phyloP scores from a whole-genome alignment of 1,284 basidiomycete genomes.

The Veloporphyrellus conicus region DNA sequence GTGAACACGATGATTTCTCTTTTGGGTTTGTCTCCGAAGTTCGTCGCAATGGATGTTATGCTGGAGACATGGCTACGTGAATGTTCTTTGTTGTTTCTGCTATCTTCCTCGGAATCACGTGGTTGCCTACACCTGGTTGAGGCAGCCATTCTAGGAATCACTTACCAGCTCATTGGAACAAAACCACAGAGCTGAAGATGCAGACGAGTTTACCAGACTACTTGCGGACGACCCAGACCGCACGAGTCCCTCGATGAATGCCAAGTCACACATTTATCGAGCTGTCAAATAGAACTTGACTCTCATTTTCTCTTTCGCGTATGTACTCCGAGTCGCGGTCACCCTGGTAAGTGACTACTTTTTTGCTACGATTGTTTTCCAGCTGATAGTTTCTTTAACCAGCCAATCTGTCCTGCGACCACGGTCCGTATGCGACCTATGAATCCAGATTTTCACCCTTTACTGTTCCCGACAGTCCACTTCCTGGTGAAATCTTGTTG shows the following conservation, averaged over 20 bases:
- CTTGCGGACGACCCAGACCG: constrained; percentile 33
- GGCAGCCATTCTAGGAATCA: constrained; percentile 51
- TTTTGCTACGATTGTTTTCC: not conserved
- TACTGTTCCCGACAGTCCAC: constrained; percentile 66
- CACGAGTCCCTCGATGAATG: constrained; percentile 23
- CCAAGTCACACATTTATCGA: constrained; percentile 43
- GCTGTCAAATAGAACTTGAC: constrained; percentile 59
- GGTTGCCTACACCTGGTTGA: constrained; percentile 50
- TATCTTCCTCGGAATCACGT: constrained; percentile 54
- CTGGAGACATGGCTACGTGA: constrained; percentile 60
- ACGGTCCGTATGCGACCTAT: constrained; percentile 70
- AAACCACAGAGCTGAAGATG: constrained; percentile 22
- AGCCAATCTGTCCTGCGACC: constrained; percentile 83
- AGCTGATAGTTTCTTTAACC: constrained; percentile 1
- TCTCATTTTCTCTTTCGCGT: constrained; percentile 70
- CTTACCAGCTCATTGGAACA: constrained; percentile 43
- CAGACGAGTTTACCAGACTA: constrained; percentile 34
- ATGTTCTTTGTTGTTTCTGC: constrained; percentile 67
- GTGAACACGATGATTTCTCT: constrained; percentile 56
- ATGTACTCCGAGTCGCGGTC: constrained; percentile 73
- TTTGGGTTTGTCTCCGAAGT: constrained; percentile 35
- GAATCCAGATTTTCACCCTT: constrained; percentile 52
- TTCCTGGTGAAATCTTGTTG: constrained; percentile 76
- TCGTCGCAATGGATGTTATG: not conserved
- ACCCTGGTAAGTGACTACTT: constrained; percentile 59